Conservation (phyloP, 2,329 filamentous ascomycete species). For the Cryphonectria radicalis region DNA sequence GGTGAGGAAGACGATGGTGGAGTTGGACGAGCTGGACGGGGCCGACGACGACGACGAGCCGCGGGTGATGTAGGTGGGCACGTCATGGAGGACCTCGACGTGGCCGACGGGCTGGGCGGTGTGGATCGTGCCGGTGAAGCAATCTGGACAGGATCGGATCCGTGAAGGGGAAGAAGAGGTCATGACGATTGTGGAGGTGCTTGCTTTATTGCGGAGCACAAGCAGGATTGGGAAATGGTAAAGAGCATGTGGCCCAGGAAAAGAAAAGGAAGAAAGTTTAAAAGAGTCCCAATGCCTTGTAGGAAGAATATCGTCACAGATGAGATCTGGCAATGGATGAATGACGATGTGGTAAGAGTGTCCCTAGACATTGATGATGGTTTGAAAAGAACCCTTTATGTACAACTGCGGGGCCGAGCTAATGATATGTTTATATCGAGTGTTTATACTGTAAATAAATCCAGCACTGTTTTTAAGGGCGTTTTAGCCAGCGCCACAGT, state of each 20-base stretch:
- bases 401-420: not conserved
- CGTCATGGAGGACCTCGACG: conserved; percentile 24
- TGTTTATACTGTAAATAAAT: not conserved
- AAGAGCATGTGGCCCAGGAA: not conserved
- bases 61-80: conserved; percentile 28
- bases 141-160: conserved; percentile 12
- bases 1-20: conserved; percentile 32
- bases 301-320: too few relatives aligned
- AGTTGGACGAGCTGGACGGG: conserved; percentile 9
- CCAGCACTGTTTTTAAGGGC: not conserved
- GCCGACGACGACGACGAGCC: not conserved
- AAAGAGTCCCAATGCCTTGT: too few relatives aligned
- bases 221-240: not conserved
- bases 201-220: not conserved
- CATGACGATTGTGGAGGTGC: conserved; percentile 3
- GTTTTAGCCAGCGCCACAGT: not conserved
- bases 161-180: not conserved
- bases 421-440: not conserved
- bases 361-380: too few relatives aligned
- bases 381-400: too few relatives aligned
- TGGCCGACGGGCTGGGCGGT: conserved; percentile 22
- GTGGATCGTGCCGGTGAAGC: conserved; percentile 26
- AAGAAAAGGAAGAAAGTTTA: not conserved
- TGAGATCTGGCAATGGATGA: too few relatives aligned
- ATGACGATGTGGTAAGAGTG: too few relatives aligned